Evolutionary conservation across 2,329 filamentous ascomycete genomes (phyloP).

Genomic region (Macroventuria anomochaeta): DNA sequence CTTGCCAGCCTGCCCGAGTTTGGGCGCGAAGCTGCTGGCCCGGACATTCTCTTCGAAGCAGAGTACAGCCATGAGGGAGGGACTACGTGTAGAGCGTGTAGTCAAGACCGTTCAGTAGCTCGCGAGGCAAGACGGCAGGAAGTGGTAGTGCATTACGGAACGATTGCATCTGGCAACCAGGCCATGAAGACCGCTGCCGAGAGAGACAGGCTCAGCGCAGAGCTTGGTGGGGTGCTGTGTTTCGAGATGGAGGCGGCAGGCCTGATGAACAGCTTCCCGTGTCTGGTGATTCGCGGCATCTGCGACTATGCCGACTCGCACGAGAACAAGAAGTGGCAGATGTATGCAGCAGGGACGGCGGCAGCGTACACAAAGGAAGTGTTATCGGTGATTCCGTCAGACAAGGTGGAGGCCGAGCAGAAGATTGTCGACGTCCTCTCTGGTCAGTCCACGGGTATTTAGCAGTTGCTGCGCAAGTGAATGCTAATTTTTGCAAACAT

Average conservation of each 20-base stretch:
- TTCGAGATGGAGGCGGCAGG: constrained; percentile 12
- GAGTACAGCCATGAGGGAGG: background rate
- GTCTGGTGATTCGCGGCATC: constrained; percentile 10
- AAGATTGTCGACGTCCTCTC: constrained; percentile 14
- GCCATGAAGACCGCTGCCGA: constrained; percentile 15
- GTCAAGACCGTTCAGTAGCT: background rate
- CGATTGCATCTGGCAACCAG: constrained; percentile 15
- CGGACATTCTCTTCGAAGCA: constrained; percentile 3
- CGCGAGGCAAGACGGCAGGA: background rate
- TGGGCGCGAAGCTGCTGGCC: background rate
- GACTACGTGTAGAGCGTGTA: background rate
- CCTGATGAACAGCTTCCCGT: constrained; percentile 7
- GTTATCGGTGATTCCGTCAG: constrained; percentile 10
- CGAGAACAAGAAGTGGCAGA: constrained; percentile 8
- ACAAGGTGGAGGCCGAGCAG: constrained; percentile 8
- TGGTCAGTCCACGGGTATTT: constrained; percentile 12
- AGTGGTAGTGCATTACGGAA: constrained; percentile 11
- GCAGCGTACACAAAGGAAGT: constrained; percentile 14
- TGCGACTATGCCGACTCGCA: constrained; percentile 14
- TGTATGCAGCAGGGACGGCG: constrained; percentile 9
- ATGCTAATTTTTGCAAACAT: constrained; percentile 16
- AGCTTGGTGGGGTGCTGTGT: constrained; percentile 15
- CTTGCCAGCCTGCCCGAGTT: background rate
- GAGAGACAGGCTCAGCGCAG: constrained; percentile 12
- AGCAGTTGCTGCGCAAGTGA: constrained; percentile 7